phyloP scores from a whole-genome alignment of 202 grass and related monocot species.

The Elaeis oleifera region DNA sequence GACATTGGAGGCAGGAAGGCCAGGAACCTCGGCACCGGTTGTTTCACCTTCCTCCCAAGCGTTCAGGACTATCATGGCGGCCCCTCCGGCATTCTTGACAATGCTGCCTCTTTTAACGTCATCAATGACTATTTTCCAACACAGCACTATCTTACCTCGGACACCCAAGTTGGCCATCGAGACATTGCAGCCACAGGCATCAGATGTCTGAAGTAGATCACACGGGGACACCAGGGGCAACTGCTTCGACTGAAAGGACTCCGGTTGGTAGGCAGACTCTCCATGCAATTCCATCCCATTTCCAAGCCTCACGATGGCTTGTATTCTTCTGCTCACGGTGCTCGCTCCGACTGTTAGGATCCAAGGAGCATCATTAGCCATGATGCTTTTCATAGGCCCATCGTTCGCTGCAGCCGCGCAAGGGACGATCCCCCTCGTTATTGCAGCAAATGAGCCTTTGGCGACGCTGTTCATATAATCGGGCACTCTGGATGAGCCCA shows the following conservation, averaged over 20 bases:
- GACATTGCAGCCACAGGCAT: background rate
- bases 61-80: too few relatives aligned
- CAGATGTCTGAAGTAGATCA: too few relatives aligned
- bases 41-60: too few relatives aligned
- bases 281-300: constrained; percentile 1
- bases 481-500: too few relatives aligned
- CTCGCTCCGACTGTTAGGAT: constrained; percentile 6
- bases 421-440: too few relatives aligned
- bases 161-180: background rate
- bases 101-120: background rate
- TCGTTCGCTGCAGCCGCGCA: background rate
- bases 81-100: background rate
- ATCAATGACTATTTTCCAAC: background rate
- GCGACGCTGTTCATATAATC: too few relatives aligned
- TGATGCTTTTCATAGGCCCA: background rate
- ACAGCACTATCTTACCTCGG: constrained; percentile 6
- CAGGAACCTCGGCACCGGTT: too few relatives aligned
- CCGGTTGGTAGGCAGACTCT: constrained; percentile 2
- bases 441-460: too few relatives aligned
- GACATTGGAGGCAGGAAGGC: too few relatives aligned
- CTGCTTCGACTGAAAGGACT: background rate
- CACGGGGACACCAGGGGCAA: background rate
- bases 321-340: background rate
- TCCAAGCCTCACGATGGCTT: background rate
- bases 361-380: constrained; percentile 1